phyloP scores from a whole-genome alignment of 164 flowering plant genomes.

The Chimonanthus salicifolius region DNA sequence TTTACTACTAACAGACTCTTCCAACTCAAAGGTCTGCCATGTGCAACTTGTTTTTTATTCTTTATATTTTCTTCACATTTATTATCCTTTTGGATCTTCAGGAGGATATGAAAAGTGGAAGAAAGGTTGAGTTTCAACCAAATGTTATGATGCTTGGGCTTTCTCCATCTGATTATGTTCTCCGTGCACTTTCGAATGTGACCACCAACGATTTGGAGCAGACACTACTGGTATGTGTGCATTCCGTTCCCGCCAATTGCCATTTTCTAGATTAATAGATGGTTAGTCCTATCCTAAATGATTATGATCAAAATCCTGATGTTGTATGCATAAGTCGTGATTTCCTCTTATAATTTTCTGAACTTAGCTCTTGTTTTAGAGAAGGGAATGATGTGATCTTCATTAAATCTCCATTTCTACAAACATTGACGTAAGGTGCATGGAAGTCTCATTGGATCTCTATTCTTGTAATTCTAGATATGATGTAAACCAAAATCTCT shows the following conservation, averaged over 20 bases:
- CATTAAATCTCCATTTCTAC: too few relatives aligned
- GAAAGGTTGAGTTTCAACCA: conserved; percentile 45
- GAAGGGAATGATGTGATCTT: too few relatives aligned
- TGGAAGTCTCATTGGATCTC: too few relatives aligned
- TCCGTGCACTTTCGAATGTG: conserved; percentile 63
- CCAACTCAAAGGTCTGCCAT: background rate
- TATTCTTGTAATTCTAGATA: too few relatives aligned
- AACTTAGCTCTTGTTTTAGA: too few relatives aligned
- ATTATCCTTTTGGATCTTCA: conserved; percentile 24
- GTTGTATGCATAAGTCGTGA: too few relatives aligned
- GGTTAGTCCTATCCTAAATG: too few relatives aligned
- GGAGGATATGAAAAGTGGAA: conserved; percentile 65
- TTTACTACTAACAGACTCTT: background rate
- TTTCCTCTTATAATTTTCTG: too few relatives aligned
- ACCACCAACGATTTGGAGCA: conserved; percentile 87
- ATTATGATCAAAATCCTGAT: too few relatives aligned
- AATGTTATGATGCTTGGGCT: conserved; percentile 75
- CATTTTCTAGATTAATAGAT: background rate
- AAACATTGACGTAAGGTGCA: too few relatives aligned
- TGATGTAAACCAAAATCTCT: too few relatives aligned
- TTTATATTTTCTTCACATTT: background rate
- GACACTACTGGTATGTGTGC: conserved; percentile 63
- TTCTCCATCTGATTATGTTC: conserved; percentile 84
- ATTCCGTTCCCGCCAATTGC: background rate
- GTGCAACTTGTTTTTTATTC: background rate